phyloP scores from a whole-genome alignment of 805 yeast genomes.

The Dipodascus albidus region DNA sequence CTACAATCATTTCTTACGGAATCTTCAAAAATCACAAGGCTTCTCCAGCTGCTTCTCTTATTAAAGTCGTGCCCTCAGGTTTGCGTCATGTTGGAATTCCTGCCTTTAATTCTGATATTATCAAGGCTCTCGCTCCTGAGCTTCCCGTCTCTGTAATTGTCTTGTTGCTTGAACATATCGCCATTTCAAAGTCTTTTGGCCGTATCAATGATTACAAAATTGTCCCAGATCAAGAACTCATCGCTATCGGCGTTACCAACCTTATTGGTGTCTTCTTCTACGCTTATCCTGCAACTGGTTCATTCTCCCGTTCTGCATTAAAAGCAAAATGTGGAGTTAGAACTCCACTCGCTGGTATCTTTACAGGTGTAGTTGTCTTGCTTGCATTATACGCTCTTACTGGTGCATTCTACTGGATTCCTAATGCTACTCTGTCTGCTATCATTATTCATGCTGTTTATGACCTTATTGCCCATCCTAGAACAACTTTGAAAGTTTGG shows the following conservation, averaged over 20 bases:
- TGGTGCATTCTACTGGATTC: constrained; percentile 74
- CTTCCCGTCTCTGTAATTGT: constrained; percentile 80
- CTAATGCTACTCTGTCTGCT: constrained; percentile 79
- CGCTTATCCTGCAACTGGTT: constrained; percentile 94
- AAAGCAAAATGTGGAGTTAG: constrained; percentile 93
- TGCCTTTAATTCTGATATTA: constrained; percentile 48
- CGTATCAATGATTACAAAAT: constrained; percentile 84
- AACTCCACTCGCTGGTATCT: constrained; percentile 87
- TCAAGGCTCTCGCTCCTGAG: constrained; percentile 54
- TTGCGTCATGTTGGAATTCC: constrained; percentile 65
- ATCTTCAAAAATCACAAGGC: constrained; percentile 42
- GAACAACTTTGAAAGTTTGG: constrained; percentile 47
- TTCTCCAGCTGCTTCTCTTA: constrained; percentile 40
- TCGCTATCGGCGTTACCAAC: constrained; percentile 89
- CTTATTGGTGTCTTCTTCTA: constrained; percentile 83
- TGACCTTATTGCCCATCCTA: constrained; percentile 57
- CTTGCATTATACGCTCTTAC: constrained; percentile 80
- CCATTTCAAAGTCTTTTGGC: constrained; percentile 89
- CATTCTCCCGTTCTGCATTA: constrained; percentile 88
- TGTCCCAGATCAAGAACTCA: constrained; percentile 84
- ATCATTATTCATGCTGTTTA: constrained; percentile 89
- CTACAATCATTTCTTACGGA: constrained; percentile 77
- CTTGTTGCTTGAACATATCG: constrained; percentile 80
- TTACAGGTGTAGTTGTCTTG: constrained; percentile 80
- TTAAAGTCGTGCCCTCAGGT: constrained; percentile 78